These are phyloP conservation scores for Xylaria scruposa DNA, from an alignment of 495 filamentous ascomycete genomes.

Conservation along the genomic window DNA sequence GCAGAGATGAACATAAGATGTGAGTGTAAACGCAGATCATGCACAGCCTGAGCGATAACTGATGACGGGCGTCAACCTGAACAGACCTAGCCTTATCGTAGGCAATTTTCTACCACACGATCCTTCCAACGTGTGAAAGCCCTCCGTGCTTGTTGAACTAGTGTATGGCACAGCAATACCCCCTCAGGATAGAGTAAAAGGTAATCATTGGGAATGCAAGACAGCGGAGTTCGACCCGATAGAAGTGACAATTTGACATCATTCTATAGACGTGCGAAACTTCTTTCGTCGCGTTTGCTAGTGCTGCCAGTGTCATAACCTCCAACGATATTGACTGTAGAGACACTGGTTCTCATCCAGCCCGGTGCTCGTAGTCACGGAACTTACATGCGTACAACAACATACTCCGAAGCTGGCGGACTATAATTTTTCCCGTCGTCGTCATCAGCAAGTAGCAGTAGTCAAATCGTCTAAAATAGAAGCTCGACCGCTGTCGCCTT, in stretches of 20 bases:
- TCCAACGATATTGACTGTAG: not conserved
- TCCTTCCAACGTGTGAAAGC: conserved; percentile 41
- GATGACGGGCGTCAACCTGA: conserved; percentile 23
- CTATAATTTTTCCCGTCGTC: not conserved
- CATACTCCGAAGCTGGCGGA: not conserved
- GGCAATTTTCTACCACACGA: conserved; percentile 91
- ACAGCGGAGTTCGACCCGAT: not conserved
- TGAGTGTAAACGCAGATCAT: conserved; percentile 57
- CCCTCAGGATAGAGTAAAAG: not conserved
- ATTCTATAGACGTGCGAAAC: not conserved
- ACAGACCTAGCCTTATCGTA: conserved; percentile 89
- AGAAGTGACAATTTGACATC: not conserved
- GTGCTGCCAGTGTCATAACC: not conserved
- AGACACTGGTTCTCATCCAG: not conserved
- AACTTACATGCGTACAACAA: not conserved
- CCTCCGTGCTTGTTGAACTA: not conserved
- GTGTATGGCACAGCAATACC: not conserved
- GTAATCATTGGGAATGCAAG: not conserved
- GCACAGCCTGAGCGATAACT: conserved; percentile 13
- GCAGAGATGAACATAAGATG: conserved; percentile 95
- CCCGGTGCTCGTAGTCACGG: not conserved
- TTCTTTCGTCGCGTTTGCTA: not conserved
- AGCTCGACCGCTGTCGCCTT: not conserved
- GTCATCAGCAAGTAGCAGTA: not conserved
- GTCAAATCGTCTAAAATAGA: not conserved